Evolutionary conservation across 2,329 filamentous ascomycete species (phyloP), one percentile per base, ranked within the genome.

Genomic region (Pseudocercospora macadamiae): DNA sequence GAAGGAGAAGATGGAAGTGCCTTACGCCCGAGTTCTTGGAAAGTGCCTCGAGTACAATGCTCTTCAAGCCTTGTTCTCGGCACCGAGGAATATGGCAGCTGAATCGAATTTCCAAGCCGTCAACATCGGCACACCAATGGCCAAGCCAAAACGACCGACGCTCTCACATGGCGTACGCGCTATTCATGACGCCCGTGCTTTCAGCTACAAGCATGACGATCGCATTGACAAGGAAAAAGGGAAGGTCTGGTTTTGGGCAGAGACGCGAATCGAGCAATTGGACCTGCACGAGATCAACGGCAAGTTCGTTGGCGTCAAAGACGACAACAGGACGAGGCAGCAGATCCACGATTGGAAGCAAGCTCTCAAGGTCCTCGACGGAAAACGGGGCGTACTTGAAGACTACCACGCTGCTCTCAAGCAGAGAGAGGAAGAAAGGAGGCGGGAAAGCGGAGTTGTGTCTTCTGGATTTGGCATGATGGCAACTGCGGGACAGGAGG

Each of bases 241-340:
- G 12, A 76, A 78, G 23, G 70, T 73, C 0, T 87, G 83, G 83
- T 84, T 81, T 68, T 85, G 82, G 80, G 83, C 78, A 0, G 83
- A 87, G 53, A 76, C 76, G 19, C 77, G 85, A 1, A 79, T 80
- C 0, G 80, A 86, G 48, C 81, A 83, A 0, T 76, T 87, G 0
- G 82, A 82, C 25, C 66, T 87, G 4, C 78, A 68, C 28, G 60
- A 63, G 36, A 42, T 63, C 19, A 66, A 66, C 39, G 59, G 60
- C 8, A 47, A 45, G 5, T 67, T 64, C 28, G 64, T 64, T 2
- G 63, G 61, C 14, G 39, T 56, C 30, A 63, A 61, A 30, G 66
- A 64, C 18, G 61, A 63, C 10, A 57, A 34, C 3, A 57, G 66
- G 18, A 52, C 57, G 14, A 59, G 54, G 23, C 60, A 56, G 23